Percentiles rank a stretch among this genome's conserved stretches.
Evolutionary conservation across 1,139 yeast species (phyloP).

Genomic region (Protomyces inundatus): DNA sequence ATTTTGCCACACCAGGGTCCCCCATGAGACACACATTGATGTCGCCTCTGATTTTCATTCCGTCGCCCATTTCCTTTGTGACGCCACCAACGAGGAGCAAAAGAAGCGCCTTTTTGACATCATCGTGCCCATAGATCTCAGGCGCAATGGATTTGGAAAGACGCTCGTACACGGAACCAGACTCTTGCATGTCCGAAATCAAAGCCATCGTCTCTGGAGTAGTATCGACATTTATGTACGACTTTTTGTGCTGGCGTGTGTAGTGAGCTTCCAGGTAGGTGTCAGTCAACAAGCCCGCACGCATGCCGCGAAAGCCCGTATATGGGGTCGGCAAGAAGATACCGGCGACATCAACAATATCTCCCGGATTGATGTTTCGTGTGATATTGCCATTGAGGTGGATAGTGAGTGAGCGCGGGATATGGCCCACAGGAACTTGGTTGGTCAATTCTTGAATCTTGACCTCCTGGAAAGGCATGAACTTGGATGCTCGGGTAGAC

Average conservation of each 20-base stretch:
- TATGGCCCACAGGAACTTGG: slow-evolving; percentile 97
- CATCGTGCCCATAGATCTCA: slow-evolving; percentile 90
- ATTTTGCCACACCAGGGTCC: slow-evolving; percentile 99
- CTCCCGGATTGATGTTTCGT: slow-evolving; percentile 87
- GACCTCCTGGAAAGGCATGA: slow-evolving; percentile 90
- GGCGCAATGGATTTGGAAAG: slow-evolving; percentile 93
- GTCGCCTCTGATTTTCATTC: slow-evolving; percentile 96
- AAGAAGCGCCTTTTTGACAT: slow-evolving; percentile 84
- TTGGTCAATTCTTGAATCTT: slow-evolving; percentile 89
- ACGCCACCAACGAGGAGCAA: slow-evolving; percentile 90
- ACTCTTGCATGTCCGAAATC: slow-evolving; percentile 50
- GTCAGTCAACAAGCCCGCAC: slow-evolving; percentile 90
- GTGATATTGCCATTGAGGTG: slow-evolving; percentile 89
- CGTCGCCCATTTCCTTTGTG: slow-evolving; percentile 90
- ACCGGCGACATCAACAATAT: slow-evolving; percentile 86
- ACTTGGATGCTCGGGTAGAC: slow-evolving; percentile 93
- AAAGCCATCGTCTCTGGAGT: slow-evolving; percentile 53
- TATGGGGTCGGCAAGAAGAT: slow-evolving; percentile 90
- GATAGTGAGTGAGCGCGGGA: slow-evolving; percentile 78
- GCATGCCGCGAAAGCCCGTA: slow-evolving; percentile 87
- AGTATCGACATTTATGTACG: slow-evolving; percentile 63
- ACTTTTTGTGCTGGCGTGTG: slow-evolving; percentile 81
- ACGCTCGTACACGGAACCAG: slow-evolving; percentile 71
- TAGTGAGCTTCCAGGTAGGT: slow-evolving; percentile 86
- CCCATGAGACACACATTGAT: slow-evolving; percentile 97